Conservation (phyloP, 2,329 filamentous ascomycete genomes). For the Venturia asperata region DNA sequence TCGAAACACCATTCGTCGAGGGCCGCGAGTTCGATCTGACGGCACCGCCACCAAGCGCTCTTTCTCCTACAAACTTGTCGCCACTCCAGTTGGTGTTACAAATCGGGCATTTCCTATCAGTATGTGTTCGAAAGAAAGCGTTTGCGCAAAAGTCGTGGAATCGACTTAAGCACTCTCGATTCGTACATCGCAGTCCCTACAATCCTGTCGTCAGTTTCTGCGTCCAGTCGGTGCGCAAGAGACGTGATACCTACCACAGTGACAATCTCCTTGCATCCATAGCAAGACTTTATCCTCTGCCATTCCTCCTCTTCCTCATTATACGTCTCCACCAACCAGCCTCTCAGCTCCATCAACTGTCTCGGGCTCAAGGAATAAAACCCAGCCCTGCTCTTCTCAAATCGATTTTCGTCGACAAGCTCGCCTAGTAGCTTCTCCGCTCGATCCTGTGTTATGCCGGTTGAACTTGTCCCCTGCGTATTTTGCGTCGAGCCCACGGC, state of each 20-base stretch:
- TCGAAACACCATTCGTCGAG: not conserved
- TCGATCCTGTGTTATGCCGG: conserved; percentile 61
- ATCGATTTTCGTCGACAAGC: conserved; percentile 75
- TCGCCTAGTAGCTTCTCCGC: conserved; percentile 64
- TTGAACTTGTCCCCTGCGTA: conserved; percentile 28
- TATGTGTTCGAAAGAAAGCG: conserved; percentile 62
- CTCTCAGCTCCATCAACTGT: conserved; percentile 73
- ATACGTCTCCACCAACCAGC: conserved; percentile 82
- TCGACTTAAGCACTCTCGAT: conserved; percentile 59
- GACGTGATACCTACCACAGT: conserved; percentile 53
- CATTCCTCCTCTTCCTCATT: conserved; percentile 61
- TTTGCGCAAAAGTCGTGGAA: conserved; percentile 71
- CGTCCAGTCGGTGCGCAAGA: not conserved
- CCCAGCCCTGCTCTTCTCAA: conserved; percentile 63
- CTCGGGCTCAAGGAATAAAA: conserved; percentile 73
- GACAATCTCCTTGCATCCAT: conserved; percentile 82
- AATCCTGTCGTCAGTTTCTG: not conserved
- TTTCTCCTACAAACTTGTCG: conserved; percentile 47
- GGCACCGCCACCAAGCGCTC: conserved; percentile 28
- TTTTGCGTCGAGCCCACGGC: conserved; percentile 27
- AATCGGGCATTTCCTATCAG: conserved; percentile 56
- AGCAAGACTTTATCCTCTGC: conserved; percentile 76
- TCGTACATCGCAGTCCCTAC: conserved; percentile 65
- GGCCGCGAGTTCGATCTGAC: not conserved
- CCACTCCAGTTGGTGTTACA: conserved; percentile 48